A percentile compares a stretch with the other conserved stretches of the same genome.
Evolutionary conservation across 2,329 filamentous ascomycete genomes (phyloP).

Genomic region (Pseudogymnoascus sp.): DNA sequence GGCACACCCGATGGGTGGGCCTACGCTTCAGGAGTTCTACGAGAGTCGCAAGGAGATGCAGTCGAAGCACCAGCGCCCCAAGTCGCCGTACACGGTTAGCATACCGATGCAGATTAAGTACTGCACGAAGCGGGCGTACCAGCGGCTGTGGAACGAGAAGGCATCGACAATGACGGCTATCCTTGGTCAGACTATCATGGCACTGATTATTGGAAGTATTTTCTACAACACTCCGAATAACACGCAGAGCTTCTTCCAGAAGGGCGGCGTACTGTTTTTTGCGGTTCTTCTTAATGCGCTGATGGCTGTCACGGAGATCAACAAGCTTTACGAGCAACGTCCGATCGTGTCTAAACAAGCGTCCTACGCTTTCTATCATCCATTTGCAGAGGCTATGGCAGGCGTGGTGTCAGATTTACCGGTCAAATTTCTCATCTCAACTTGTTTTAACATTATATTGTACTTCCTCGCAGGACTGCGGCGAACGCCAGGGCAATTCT

Average conservation of each 20-base stretch:
- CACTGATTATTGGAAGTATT: slow-evolving; percentile 51
- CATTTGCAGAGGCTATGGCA: slow-evolving; percentile 44
- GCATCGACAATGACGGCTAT: slow-evolving; percentile 12
- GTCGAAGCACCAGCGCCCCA: slow-evolving; percentile 49
- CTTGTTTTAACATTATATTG: slow-evolving; percentile 46
- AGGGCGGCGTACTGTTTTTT: slow-evolving; percentile 58
- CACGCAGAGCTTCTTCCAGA: slow-evolving; percentile 49
- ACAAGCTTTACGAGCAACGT: slow-evolving; percentile 55
- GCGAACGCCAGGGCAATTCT: slow-evolving; percentile 66
- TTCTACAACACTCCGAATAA: slow-evolving; percentile 49
- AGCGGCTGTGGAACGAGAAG: slow-evolving; percentile 51
- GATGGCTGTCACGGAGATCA: slow-evolving; percentile 52
- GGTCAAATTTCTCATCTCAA: slow-evolving; percentile 44
- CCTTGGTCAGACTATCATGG: slow-evolving; percentile 37
- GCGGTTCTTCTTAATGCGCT: slow-evolving; percentile 58
- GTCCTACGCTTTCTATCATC: slow-evolving; percentile 40
- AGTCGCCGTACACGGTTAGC: slow-evolving; percentile 76
- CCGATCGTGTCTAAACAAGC: slow-evolving; percentile 40
- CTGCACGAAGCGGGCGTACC: slow-evolving; percentile 72
- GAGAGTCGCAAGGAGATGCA: slow-evolving; percentile 26
- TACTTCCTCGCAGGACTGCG: slow-evolving; percentile 76
- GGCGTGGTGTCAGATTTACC: slow-evolving; percentile 48
- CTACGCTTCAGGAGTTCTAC: slow-evolving; percentile 32
- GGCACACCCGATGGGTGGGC: slow-evolving; percentile 29
- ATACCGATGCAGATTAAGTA: slow-evolving; percentile 65